Evolutionary conservation across 441 rosid species (phyloP).

Genomic region (Manihot esculenta): DNA sequence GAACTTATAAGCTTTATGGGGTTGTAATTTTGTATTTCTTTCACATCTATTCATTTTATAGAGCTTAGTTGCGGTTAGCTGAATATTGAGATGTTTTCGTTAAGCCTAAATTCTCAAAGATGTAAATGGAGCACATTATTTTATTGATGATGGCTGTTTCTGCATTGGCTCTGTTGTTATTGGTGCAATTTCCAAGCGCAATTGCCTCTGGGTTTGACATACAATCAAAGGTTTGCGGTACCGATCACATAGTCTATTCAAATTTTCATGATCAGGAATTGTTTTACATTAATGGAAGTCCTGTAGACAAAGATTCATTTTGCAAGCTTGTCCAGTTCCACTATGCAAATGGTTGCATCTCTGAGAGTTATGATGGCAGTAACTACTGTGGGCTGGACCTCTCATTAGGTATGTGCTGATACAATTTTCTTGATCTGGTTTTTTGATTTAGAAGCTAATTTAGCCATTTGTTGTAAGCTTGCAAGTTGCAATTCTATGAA

Average conservation of each 20-base stretch:
- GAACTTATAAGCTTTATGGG: slow-evolving; percentile 6
- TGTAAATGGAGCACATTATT: slow-evolving; percentile 22
- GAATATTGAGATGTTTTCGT: slow-evolving; percentile 19
- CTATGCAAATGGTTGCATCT: slow-evolving; percentile 45
- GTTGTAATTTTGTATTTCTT: slow-evolving; percentile 1
- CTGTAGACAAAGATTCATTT: slow-evolving; percentile 46
- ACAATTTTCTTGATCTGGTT: slow-evolving; percentile 11
- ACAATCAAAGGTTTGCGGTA: slow-evolving; percentile 51
- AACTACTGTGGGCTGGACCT: slow-evolving; percentile 36
- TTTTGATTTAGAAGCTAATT: not conserved
- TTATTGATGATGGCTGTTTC: slow-evolving; percentile 36
- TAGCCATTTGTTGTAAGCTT: not conserved
- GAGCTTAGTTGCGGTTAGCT: not conserved
- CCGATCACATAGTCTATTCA: slow-evolving; percentile 49
- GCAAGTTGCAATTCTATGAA: not conserved
- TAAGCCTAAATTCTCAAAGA: slow-evolving; percentile 16
- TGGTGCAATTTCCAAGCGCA: slow-evolving; percentile 39
- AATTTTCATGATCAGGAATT: slow-evolving; percentile 38
- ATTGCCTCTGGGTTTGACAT: slow-evolving; percentile 39
- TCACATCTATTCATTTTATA: not conserved
- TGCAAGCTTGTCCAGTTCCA: slow-evolving; percentile 56
- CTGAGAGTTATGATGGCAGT: slow-evolving; percentile 32
- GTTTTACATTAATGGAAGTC: slow-evolving; percentile 60
- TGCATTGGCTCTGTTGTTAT: slow-evolving; percentile 39
- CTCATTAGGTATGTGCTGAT: slow-evolving; percentile 47